phyloP scores from a whole-genome alignment of 495 filamentous ascomycete species.

The Collariella sp. region DNA sequence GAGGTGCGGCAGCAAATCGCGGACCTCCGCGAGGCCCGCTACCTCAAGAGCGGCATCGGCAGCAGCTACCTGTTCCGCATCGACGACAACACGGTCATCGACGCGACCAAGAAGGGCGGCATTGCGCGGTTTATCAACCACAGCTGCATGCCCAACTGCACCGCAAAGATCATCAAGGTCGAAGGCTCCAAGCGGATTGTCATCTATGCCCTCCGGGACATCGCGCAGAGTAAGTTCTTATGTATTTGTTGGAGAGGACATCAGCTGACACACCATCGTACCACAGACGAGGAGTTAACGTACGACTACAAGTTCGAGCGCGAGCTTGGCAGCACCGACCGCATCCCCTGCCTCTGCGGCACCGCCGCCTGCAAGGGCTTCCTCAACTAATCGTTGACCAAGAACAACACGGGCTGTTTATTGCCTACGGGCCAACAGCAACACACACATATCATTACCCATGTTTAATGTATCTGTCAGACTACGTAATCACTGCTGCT shows the following conservation, averaged over 20 bases:
- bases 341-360: slow-evolving; percentile 94
- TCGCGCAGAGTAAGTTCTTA: slow-evolving; percentile 71
- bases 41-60: slow-evolving; percentile 92
- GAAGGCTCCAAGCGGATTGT: slow-evolving; percentile 99
- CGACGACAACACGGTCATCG: slow-evolving; percentile 93
- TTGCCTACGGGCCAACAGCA: too few species aligned
- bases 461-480: too few species aligned
- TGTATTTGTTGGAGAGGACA: neutral
- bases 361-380: slow-evolving; percentile 96
- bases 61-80: slow-evolving; percentile 98
- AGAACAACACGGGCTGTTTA: neutral
- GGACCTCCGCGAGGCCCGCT: slow-evolving; percentile 82
- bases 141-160: slow-evolving; percentile 96
- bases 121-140: slow-evolving; percentile 99
- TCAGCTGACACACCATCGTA: slow-evolving; percentile 36
- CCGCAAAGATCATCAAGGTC: slow-evolving; percentile 98
- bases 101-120: slow-evolving; percentile 95
- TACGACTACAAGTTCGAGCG: slow-evolving; percentile 99
- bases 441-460: too few species aligned
- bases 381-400: slow-evolving; percentile 60
- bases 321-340: slow-evolving; percentile 87
- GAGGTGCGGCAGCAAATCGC: slow-evolving; percentile 94
- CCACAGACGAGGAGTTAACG: slow-evolving; percentile 88
- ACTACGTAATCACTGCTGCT: too few species aligned
- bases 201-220: slow-evolving; percentile 94